A percentile compares a stretch with the other conserved stretches of the same genome.
These are phyloP conservation scores for Kernera saxatilis DNA, from an alignment of 345 rosid genomes.

Conservation along the genomic window DNA sequence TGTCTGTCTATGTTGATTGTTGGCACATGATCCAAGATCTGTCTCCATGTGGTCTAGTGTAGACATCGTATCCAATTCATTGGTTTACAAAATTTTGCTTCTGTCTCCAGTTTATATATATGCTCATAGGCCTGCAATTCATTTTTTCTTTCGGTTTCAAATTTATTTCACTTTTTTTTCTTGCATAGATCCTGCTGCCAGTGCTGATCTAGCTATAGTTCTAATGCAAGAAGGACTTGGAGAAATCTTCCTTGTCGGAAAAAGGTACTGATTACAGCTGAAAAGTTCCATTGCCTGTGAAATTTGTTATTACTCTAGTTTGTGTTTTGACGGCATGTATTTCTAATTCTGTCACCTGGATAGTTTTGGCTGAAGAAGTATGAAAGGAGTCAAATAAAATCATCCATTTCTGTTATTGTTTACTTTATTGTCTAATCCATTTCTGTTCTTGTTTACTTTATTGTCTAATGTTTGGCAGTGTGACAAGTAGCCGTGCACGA, in stretches of 20 bases:
- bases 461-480: slow-evolving; percentile 37
- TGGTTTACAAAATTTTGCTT: neutral
- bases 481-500: slow-evolving; percentile 76
- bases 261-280: slow-evolving; percentile 50
- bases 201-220: slow-evolving; percentile 89
- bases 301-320: neutral
- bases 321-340: neutral
- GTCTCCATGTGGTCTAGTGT: neutral
- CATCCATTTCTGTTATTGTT: neutral
- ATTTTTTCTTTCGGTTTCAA: neutral
- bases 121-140: neutral
- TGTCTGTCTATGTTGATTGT: neutral
- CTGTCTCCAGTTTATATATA: neutral
- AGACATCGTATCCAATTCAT: neutral
- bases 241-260: slow-evolving; percentile 76
- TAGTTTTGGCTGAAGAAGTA: neutral
- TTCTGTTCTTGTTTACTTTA: neutral
- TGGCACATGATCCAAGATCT: neutral
- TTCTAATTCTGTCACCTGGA: neutral
- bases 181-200: slow-evolving; percentile 78
- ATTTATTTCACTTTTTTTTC: neutral
- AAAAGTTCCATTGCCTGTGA: neutral
- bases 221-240: slow-evolving; percentile 98
- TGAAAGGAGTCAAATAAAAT: neutral
- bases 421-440: neutral